Evolutionary conservation across 805 yeast species (phyloP).

Genomic region (Saccharomycopsis sp.): DNA sequence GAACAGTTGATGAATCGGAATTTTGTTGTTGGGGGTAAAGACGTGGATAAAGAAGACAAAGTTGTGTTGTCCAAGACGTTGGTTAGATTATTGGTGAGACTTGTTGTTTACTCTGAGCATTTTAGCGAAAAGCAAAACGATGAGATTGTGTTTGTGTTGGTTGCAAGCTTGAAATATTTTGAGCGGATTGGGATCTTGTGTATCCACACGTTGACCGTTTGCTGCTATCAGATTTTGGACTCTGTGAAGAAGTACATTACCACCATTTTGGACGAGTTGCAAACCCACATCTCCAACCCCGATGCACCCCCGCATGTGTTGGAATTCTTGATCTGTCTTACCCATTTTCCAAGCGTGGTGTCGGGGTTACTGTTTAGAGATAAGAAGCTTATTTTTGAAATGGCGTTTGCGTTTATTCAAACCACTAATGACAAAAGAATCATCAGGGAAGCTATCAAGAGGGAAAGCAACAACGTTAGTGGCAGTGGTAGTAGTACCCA

Average conservation of each 20-base stretch:
- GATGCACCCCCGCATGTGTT: conserved; percentile 65
- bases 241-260: conserved; percentile 61
- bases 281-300: conserved; percentile 61
- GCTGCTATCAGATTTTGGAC: conserved; percentile 73
- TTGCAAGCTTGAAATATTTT: conserved; percentile 12
- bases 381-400: conserved; percentile 70
- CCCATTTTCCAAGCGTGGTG: conserved; percentile 57
- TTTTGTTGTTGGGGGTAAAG: neutral
- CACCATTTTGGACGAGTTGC: conserved; percentile 63
- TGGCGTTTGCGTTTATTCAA: conserved; percentile 72
- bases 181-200: conserved; percentile 72
- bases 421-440: conserved; percentile 47
- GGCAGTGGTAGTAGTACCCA: neutral
- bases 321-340: conserved; percentile 61
- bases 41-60: conserved; percentile 9
- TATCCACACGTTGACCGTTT: conserved; percentile 63
- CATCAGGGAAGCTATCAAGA: too few relatives aligned
- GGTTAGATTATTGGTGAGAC: conserved; percentile 8
- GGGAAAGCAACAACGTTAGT: neutral
- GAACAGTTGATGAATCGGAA: conserved; percentile 1
- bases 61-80: conserved; percentile 12
- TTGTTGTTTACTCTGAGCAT: conserved; percentile 14
- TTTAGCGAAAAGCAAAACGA: conserved; percentile 11
- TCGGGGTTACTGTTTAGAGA: conserved; percentile 71
- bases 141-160: conserved; percentile 11